phyloP scores from a whole-genome alignment of 2,329 filamentous ascomycete species.

The Aspergillus ustus region DNA sequence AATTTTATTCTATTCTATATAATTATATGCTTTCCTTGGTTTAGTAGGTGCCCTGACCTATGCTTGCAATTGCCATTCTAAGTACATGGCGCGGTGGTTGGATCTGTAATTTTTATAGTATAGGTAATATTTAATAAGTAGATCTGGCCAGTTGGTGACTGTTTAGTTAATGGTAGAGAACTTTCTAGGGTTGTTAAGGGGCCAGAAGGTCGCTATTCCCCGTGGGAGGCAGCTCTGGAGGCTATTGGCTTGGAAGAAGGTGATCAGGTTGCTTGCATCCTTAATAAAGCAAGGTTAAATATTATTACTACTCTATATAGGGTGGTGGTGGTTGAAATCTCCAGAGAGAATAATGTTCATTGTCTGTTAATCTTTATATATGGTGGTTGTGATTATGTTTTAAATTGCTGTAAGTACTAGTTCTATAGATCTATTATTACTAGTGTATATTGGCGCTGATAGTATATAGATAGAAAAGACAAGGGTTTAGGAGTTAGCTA shows the following conservation, averaged over 20 bases:
- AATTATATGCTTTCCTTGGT: slow-evolving; percentile 19
- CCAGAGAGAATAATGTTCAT: too few species aligned
- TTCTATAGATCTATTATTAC: too few species aligned
- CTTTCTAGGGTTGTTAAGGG: slow-evolving; percentile 16
- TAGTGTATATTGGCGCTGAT: too few species aligned
- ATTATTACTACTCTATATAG: background rate
- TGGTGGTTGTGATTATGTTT: too few species aligned
- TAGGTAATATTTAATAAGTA: slow-evolving; percentile 15
- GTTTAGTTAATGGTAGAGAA: too few species aligned
- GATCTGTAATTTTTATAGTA: slow-evolving; percentile 31
- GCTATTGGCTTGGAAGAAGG: slow-evolving; percentile 14
- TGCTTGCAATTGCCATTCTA: slow-evolving; percentile 22
- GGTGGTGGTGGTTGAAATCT: too few species aligned
- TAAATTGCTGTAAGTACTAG: too few species aligned
- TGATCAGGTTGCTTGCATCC: slow-evolving; percentile 16
- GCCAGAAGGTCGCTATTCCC: slow-evolving; percentile 16
- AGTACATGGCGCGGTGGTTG: slow-evolving; percentile 27
- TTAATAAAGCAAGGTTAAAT: slow-evolving; percentile 14
- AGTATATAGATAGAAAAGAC: too few species aligned
- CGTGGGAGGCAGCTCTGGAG: slow-evolving; percentile 20
- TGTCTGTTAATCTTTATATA: too few species aligned
- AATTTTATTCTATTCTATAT: slow-evolving; percentile 19
- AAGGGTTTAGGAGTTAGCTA: too few species aligned
- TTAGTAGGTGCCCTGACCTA: slow-evolving; percentile 7
- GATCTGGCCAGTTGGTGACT: background rate